Conservation (phyloP, 441 rosid species). For the Hypseocharis bilobata region DNA sequence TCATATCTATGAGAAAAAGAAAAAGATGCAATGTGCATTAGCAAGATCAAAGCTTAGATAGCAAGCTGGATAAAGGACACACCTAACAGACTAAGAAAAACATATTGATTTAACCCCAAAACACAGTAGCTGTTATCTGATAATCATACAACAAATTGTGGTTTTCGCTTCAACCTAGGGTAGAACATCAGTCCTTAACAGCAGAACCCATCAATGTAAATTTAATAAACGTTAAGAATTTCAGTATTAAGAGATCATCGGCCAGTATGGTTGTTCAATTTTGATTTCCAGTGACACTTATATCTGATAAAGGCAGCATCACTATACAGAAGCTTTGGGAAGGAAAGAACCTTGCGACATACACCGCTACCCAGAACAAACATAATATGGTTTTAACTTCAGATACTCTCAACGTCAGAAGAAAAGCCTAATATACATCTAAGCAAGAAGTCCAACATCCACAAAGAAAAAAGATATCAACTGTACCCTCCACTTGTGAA, state of each 20-base stretch:
- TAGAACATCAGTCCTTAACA: not conserved
- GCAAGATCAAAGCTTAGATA: slow-evolving; percentile 3
- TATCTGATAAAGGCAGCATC: not conserved
- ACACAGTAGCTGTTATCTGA: not conserved
- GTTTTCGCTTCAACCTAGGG: too few relatives aligned
- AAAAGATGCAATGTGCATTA: not conserved
- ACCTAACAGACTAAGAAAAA: not conserved
- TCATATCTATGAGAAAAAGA: slow-evolving; percentile 45
- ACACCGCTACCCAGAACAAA: not conserved
- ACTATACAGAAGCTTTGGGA: not conserved
- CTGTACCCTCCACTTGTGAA: not conserved
- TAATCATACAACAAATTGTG: too few relatives aligned
- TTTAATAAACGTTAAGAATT: not conserved
- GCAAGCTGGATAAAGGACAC: slow-evolving; percentile 1
- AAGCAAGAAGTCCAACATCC: not conserved
- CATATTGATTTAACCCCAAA: not conserved
- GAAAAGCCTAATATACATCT: not conserved
- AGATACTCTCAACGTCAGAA: not conserved
- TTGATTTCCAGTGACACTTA: not conserved
- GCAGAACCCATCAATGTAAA: not conserved
- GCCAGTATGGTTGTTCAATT: slow-evolving; percentile 2
- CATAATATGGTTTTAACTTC: not conserved
- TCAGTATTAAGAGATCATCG: not conserved
- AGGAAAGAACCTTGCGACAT: not conserved
- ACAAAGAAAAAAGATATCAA: not conserved